Conservation (phyloP, 139 green algal genomes). For the Haematococcus lacustris region DNA sequence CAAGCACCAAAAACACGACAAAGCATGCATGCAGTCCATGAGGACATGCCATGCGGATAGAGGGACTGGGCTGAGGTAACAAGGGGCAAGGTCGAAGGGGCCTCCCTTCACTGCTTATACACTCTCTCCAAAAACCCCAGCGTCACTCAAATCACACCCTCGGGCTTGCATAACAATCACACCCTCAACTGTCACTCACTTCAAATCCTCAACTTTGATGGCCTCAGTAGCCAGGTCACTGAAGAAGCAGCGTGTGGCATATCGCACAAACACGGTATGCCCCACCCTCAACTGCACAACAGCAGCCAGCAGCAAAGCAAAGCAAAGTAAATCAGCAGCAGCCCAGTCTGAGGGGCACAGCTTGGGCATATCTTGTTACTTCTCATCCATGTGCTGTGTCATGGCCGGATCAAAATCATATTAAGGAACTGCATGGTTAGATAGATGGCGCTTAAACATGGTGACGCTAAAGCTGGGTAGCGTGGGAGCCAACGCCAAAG, state of each 20-base stretch:
- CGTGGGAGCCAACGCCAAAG: no score
- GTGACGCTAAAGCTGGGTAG: no score
- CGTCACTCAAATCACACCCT: background rate
- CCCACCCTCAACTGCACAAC: conserved; percentile 29
- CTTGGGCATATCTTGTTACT: no score
- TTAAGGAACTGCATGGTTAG: no score
- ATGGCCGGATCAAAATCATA: no score
- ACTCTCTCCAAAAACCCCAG: background rate
- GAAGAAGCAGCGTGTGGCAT: conserved; percentile 45
- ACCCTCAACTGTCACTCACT: conserved; percentile 3
- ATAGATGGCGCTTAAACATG: no score
- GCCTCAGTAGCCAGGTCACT: conserved; percentile 38
- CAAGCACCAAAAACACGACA: background rate
- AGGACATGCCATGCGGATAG: no score
- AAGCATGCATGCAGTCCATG: background rate
- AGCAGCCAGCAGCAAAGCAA: no score
- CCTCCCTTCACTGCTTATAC: background rate
- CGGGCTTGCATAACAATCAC: background rate
- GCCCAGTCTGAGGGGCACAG: no score
- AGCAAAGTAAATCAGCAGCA: no score
- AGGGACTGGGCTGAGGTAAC: no score
- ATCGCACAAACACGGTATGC: conserved; percentile 42
- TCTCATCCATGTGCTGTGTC: no score
- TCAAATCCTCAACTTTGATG: conserved; percentile 26
- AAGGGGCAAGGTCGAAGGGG: background rate